Evolutionary conservation across 1,284 basidiomycete genomes (phyloP), one percentile per base, ranked within the genome.

Genomic region (Cutaneotrichosporon cavernicola): DNA sequence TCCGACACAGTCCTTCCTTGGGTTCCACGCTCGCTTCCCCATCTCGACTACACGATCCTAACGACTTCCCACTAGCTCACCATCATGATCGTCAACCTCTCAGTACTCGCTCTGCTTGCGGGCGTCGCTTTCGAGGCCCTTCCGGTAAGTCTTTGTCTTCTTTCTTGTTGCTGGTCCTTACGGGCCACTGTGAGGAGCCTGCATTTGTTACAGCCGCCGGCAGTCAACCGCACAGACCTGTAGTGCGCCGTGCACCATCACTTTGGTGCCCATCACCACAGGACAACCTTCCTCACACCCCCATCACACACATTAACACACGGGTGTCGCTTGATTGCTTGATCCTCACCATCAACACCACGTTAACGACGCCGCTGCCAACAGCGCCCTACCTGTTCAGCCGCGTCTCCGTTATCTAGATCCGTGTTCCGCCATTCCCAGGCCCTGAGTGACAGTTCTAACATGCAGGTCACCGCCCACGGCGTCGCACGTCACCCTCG

Each of bases 401-500:
- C 14, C 14, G 40, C 40, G 43, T 18, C n/a, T 46, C 43, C 16
- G 43, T 8, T 16, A 46, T 18, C 43, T 13, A 6, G 40, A n/a
- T 40, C 43, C 18, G 43, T 46, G 7, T n/a, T 13, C 11, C 43
- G 7, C 43, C 18, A 7, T 7, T 8, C n/a, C 18, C 43, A 3
- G 18, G n/a, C 43, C 43, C 43, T 46, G 43, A 46, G 43, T 46
- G 9, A 46, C 18, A 38, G 22, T 59, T 9, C 50, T 60, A 22
- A 40, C 40, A 34, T 31, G 34, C 64, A 66, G 61, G 61, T 53
- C 38, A 36, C 58, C 32, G 65, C 65, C 18, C 58, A 64, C 61
- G 43, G 49, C 22, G 34, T 61, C 49, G n/a, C 22, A 4, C 60
- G 61, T 50, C 57, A 56, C 61, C 60, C 31, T 18, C 66, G 36